A percentile compares a stretch with the other conserved stretches of the same genome.
Conservation (phyloP, 768 basidiomycete species). For the Postia placenta region DNA sequence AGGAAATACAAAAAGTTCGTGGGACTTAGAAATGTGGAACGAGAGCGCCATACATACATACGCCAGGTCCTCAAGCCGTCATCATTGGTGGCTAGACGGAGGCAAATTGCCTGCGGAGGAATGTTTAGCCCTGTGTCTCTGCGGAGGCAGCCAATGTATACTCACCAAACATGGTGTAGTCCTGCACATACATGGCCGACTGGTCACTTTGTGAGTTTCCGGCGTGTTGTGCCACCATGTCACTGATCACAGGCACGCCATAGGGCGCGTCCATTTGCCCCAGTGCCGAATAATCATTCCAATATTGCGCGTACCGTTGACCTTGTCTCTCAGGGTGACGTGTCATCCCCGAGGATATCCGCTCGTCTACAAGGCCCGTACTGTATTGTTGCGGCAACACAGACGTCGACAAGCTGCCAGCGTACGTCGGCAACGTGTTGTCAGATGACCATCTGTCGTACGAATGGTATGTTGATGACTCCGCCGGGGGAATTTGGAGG, state of each 20-base stretch:
- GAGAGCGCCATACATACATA: background rate
- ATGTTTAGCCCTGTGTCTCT: background rate
- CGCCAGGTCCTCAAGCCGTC: background rate
- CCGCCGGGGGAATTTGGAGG: constrained; percentile 11
- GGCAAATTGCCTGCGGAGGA: constrained; percentile 11
- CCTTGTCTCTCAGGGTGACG: constrained; percentile 16
- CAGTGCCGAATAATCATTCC: constrained; percentile 30
- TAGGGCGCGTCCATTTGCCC: constrained; percentile 28
- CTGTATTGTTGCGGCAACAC: constrained; percentile 73
- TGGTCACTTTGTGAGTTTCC: constrained; percentile 12
- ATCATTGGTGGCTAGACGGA: constrained; percentile 11
- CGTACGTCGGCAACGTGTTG: constrained; percentile 25
- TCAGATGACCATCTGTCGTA: constrained; percentile 44
- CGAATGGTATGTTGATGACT: constrained; percentile 25
- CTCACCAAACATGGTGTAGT: constrained; percentile 24
- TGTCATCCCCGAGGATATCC: constrained; percentile 14
- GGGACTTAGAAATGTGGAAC: background rate
- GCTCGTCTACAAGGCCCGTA: constrained; percentile 59
- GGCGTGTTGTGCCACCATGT: constrained; percentile 12
- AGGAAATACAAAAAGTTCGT: background rate
- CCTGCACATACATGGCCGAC: constrained; percentile 18
- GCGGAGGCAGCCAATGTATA: background rate
- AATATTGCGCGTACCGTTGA: constrained; percentile 28
- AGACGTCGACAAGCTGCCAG: constrained; percentile 57
- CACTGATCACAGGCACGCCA: constrained; percentile 20